Evolutionary conservation across 2,329 filamentous ascomycete genomes (phyloP).

Genomic region (Fusarium transvaalense): DNA sequence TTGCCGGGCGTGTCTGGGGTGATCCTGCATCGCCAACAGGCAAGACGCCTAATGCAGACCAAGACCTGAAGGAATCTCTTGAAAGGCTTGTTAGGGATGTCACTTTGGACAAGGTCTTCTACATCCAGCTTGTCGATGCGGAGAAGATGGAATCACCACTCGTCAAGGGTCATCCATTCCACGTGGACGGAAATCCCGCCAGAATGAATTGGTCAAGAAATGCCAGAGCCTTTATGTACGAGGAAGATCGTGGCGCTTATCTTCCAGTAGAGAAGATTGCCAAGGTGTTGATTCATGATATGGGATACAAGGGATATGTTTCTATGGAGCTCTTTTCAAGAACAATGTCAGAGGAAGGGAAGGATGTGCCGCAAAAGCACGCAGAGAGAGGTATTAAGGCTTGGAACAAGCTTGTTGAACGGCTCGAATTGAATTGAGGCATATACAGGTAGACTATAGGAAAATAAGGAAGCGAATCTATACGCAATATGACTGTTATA

Average conservation of each 20-base stretch:
- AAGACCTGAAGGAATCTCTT: constrained; percentile 10
- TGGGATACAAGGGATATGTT: constrained; percentile 11
- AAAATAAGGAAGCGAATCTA: background rate
- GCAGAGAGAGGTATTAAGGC: background rate
- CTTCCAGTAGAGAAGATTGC: constrained; percentile 9
- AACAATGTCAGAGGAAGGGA: constrained; percentile 13
- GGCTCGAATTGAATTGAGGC: background rate
- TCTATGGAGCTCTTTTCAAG: constrained; percentile 23
- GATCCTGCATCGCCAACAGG: constrained; percentile 13
- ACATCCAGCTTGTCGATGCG: constrained; percentile 18
- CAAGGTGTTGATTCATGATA: constrained; percentile 5
- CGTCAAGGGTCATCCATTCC: constrained; percentile 9
- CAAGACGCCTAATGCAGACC: constrained; percentile 10
- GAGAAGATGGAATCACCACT: constrained; percentile 9
- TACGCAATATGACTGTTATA: background rate
- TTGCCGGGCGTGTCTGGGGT: constrained; percentile 10
- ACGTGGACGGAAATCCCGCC: constrained; percentile 5
- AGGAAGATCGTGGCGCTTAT: background rate
- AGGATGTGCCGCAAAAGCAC: constrained; percentile 5
- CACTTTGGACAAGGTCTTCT: background rate
- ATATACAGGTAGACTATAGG: background rate
- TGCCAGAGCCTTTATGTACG: constrained; percentile 17
- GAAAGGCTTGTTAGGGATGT: background rate
- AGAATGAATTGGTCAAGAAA: constrained; percentile 26
- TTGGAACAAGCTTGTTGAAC: constrained; percentile 8